Base-by-base conservation (phyloP, 2,329 filamentous ascomycete species). In the Monosporascus ibericus region DNA sequence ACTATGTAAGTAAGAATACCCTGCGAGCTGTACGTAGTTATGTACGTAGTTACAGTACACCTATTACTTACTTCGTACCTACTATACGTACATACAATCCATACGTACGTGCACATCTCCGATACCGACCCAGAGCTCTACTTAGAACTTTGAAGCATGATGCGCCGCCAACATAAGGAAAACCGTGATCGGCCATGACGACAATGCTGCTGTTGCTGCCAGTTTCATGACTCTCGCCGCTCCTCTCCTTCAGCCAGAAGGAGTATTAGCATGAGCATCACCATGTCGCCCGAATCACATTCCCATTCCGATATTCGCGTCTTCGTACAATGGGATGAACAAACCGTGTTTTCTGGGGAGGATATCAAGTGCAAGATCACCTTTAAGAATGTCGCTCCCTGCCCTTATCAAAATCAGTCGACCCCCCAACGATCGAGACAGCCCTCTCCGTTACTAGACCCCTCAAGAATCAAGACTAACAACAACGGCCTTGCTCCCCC, bases 261-360 rank as follows among this genome's bases (percentile, higher is more conserved):
- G 63, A 67, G 59, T 66, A 58, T 55, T 66, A 72, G 60, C 66
- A 81, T 81, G 77, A 68, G 60, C 67, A 59, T 54, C 66, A 72
- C 61, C 66, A 81, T 81, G 78, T 69, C 76, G 60, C 69, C 75
- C 60, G 75, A 79, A 52, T 59, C 52, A 63, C 67, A 64, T 59
- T 63, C 51, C 64, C 67, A 64, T 59, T 63, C 69, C 72, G 92
- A 95, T 76, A 90, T 99, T 69, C 88, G 92, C 70, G 92, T 96
- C 72, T 96, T 92, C 70, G 90, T 99, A 70, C 86, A 87, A 74
- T 99, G 92, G 88, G 87, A 90, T 70, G 89, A 95, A 68, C 86
- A 92, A 70, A 92, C 89, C 56, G 90, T 99, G 64, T 99, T 97
- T 73, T 90, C 94, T 52, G 94, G 94, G 71, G 94, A 99, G 77